Evolutionary conservation across 2,329 filamentous ascomycete species (phyloP).

Genomic region (Xylariaceae sp.): DNA sequence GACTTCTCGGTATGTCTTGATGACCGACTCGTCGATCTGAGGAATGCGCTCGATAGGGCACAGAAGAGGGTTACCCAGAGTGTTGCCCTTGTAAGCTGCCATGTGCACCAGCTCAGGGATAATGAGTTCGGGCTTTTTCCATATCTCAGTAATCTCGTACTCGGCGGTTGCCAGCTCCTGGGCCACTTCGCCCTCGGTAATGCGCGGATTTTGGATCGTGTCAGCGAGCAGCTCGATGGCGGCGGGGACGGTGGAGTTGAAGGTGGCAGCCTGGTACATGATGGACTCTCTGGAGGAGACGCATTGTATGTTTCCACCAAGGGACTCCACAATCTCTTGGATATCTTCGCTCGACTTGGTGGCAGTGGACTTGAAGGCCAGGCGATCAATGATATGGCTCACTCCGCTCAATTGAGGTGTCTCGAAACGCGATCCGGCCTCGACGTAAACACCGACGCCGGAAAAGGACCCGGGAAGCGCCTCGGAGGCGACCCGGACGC

Average conservation of each 20-base stretch:
- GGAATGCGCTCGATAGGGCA: constrained; percentile 80
- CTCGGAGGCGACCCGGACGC: constrained; percentile 89
- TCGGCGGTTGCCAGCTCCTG: constrained; percentile 86
- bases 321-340: constrained; percentile 77
- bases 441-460: constrained; percentile 91
- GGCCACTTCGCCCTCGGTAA: constrained; percentile 80
- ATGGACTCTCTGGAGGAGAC: constrained; percentile 90
- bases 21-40: constrained; percentile 66
- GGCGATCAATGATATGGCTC: constrained; percentile 90
- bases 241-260: constrained; percentile 83
- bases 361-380: constrained; percentile 88
- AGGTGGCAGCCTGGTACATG: constrained; percentile 98
- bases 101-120: constrained; percentile 92
- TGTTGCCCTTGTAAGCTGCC: constrained; percentile 94
- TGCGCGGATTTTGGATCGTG: constrained; percentile 78
- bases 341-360: constrained; percentile 72
- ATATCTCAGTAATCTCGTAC: constrained; percentile 96
- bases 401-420: constrained; percentile 78
- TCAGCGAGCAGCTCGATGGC: constrained; percentile 84
- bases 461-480: constrained; percentile 91
- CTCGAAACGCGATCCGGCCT: constrained; percentile 92
- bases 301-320: constrained; percentile 96
- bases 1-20: constrained; percentile 71
- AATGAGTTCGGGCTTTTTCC: constrained; percentile 94
- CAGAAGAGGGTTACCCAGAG: constrained; percentile 84